These are phyloP conservation scores for Mycena citricolor DNA, from an alignment of 1,284 basidiomycete species.

Conservation along the genomic window DNA sequence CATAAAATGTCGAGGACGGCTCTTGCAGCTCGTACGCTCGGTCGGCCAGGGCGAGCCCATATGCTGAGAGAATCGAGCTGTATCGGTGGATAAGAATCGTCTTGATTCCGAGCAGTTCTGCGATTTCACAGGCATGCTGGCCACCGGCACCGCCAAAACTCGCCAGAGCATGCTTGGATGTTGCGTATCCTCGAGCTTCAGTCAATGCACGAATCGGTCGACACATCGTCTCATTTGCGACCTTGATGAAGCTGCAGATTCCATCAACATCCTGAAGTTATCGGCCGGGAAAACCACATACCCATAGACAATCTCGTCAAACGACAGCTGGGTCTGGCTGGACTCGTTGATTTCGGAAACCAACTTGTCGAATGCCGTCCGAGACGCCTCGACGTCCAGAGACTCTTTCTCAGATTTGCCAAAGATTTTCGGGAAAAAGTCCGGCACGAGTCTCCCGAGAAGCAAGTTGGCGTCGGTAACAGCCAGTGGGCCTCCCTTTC, in stretches of 20 bases:
- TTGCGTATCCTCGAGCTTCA: slow-evolving; percentile 86
- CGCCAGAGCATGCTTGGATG: slow-evolving; percentile 79
- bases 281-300: slow-evolving; percentile 34
- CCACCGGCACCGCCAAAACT: slow-evolving; percentile 92
- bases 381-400: slow-evolving; percentile 71
- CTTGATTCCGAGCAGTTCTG: slow-evolving; percentile 75
- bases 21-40: slow-evolving; percentile 81
- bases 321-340: slow-evolving; percentile 47
- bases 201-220: slow-evolving; percentile 90
- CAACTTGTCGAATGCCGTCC: slow-evolving; percentile 63
- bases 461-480: slow-evolving; percentile 87
- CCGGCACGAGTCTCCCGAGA: slow-evolving; percentile 80
- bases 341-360: slow-evolving; percentile 67
- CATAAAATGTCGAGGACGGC: slow-evolving; percentile 78
- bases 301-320: slow-evolving; percentile 92
- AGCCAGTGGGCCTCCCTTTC: slow-evolving; percentile 83
- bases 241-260: slow-evolving; percentile 76
- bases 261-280: neutral
- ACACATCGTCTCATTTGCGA: slow-evolving; percentile 94
- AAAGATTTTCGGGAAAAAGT: slow-evolving; percentile 87
- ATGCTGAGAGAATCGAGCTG: slow-evolving; percentile 86
- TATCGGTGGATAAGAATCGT: slow-evolving; percentile 86
- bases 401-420: slow-evolving; percentile 83
- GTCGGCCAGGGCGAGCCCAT: slow-evolving; percentile 87
- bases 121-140: slow-evolving; percentile 90